These are phyloP conservation scores for Solanum lycopersicoides DNA, from an alignment of 257 asterid species.

Conservation along the genomic window DNA sequence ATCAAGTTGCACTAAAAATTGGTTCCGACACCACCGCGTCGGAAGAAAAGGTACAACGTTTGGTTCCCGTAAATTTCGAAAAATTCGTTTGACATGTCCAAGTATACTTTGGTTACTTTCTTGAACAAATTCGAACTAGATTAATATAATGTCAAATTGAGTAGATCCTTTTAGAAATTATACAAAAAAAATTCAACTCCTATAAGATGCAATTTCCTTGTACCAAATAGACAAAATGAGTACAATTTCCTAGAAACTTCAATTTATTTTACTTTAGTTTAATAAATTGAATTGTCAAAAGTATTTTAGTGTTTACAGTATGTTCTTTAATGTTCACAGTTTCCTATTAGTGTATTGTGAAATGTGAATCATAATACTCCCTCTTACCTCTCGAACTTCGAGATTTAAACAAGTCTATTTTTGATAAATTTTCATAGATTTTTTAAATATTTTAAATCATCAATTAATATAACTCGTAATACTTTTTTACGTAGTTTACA, in stretches of 20 bases:
- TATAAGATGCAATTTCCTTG: neutral
- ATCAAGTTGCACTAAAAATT: neutral
- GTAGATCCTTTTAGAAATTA: neutral
- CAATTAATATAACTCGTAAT: too few species aligned
- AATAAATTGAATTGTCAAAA: neutral
- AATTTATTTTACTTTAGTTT: neutral
- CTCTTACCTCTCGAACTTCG: too few species aligned
- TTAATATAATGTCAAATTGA: neutral
- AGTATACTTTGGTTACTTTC: neutral
- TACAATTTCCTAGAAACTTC: neutral
- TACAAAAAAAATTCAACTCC: neutral
- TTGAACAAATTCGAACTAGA: neutral
- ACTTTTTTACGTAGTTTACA: too few species aligned
- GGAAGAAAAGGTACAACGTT: neutral
- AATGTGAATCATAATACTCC: too few species aligned
- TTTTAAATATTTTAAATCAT: too few species aligned
- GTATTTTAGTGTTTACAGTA: neutral
- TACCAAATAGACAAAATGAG: neutral
- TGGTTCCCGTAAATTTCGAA: neutral
- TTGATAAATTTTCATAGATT: too few species aligned
- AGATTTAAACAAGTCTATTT: too few species aligned
- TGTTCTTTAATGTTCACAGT: too few species aligned
- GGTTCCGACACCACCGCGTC: fast-evolving
- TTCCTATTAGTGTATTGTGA: too few species aligned
- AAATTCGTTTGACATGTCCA: neutral